Evolutionary conservation across 768 basidiomycete species (phyloP).

Genomic region (Lentinula sp.): DNA sequence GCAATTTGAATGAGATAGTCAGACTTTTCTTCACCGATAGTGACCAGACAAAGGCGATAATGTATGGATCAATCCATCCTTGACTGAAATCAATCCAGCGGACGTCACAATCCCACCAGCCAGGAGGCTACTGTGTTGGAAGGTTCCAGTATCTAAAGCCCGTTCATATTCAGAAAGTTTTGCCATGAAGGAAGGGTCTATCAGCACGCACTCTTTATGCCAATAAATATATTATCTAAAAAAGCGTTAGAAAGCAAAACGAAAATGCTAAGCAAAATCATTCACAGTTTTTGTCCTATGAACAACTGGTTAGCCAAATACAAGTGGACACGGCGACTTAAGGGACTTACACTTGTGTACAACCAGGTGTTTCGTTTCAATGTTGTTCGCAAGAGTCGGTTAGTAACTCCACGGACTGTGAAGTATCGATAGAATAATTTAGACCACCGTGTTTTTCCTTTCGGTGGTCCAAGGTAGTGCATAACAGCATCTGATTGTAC

Average conservation of each 20-base stretch:
- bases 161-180: not conserved
- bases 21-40: conserved; percentile 36
- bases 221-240: conserved; percentile 58
- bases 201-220: conserved; percentile 45
- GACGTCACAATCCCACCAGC: conserved; percentile 57
- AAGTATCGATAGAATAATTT: conserved; percentile 36
- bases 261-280: not conserved
- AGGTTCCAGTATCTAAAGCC: conserved; percentile 40
- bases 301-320: not conserved
- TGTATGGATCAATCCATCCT: conserved; percentile 52
- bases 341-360: conserved; percentile 46
- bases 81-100: conserved; percentile 60
- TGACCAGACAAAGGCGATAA: conserved; percentile 65
- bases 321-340: conserved; percentile 18
- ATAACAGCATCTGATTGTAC: conserved; percentile 26
- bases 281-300: conserved; percentile 49
- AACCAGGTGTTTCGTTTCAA: conserved; percentile 62
- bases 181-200: not conserved
- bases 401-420: conserved; percentile 44
- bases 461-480: conserved; percentile 32
- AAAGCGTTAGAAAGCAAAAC: not conserved
- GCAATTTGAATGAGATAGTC: too few relatives aligned
- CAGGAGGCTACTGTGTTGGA: conserved; percentile 63
- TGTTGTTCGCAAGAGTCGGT: conserved; percentile 52
- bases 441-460: conserved; percentile 29